These are phyloP conservation scores for Exophiala sp. DNA, from an alignment of 2,329 filamentous ascomycete genomes.

Conservation along the genomic window DNA sequence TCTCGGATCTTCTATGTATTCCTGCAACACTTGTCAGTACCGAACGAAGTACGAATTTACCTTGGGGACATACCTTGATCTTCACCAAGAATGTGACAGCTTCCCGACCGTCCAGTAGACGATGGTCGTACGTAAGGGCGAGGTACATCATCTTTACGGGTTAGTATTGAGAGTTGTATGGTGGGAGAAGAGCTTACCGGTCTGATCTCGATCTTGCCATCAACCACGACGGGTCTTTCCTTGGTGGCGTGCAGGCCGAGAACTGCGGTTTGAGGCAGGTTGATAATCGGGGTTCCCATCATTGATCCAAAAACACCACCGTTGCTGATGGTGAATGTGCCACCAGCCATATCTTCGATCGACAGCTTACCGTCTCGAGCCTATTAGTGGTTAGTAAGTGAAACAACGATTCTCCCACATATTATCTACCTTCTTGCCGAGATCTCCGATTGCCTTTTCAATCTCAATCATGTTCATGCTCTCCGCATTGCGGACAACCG, in stretches of 20 bases:
- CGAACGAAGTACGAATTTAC: neutral
- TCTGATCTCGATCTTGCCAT: constrained; percentile 90
- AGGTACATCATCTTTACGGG: constrained; percentile 85
- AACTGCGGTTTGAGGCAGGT: constrained; percentile 59
- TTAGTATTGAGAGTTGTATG: constrained; percentile 3
- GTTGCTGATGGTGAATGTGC: constrained; percentile 97
- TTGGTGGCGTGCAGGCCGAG: constrained; percentile 95
- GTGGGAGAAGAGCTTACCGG: constrained; percentile 52
- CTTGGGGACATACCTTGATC: constrained; percentile 61
- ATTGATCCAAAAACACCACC: constrained; percentile 94
- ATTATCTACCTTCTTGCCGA: constrained; percentile 79
- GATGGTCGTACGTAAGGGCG: constrained; percentile 95
- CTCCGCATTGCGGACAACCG: constrained; percentile 92
- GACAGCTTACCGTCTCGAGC: constrained; percentile 94
- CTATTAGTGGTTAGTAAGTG: constrained; percentile 42
- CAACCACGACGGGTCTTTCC: constrained; percentile 81
- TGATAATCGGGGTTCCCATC: constrained; percentile 98
- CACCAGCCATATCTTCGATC: constrained; percentile 98
- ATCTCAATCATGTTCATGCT: constrained; percentile 82
- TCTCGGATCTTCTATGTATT: constrained; percentile 27
- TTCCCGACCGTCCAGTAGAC: constrained; percentile 89
- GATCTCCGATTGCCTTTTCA: constrained; percentile 84
- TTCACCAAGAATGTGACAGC: constrained; percentile 95
- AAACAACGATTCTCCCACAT: neutral
- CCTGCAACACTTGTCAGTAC: constrained; percentile 15